These are phyloP conservation scores for Talaromyces liani DNA, from an alignment of 495 filamentous ascomycete genomes.

Conservation along the genomic window DNA sequence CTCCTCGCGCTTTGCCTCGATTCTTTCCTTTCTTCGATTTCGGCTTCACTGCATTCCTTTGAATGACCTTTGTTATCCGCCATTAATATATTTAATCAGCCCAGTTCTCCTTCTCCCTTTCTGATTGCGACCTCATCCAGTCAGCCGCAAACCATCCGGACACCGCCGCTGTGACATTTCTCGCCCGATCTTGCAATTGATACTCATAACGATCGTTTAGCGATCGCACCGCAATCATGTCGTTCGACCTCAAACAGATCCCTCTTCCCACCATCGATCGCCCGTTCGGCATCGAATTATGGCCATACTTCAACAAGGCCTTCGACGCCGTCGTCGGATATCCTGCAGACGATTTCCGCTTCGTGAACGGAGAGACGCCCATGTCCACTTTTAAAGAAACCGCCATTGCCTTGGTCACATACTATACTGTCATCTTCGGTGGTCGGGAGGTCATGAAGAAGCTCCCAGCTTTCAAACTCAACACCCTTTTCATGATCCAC, in stretches of 20 bases:
- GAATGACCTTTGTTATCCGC: not conserved
- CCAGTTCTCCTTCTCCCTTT: conserved; percentile 19
- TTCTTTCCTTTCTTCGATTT: conserved; percentile 22
- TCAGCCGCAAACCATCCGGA: not conserved
- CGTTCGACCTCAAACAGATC: conserved; percentile 54
- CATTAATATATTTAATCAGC: not conserved
- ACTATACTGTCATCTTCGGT: conserved; percentile 55
- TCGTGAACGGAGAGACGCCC: conserved; percentile 39
- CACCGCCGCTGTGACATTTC: not conserved
- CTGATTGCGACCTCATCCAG: conserved; percentile 5
- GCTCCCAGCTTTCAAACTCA: conserved; percentile 49
- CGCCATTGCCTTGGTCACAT: conserved; percentile 34
- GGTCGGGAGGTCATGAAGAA: conserved; percentile 62
- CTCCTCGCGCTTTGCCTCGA: conserved; percentile 12
- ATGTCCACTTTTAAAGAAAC: conserved; percentile 40
- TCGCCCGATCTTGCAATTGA: not conserved
- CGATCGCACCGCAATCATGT: conserved; percentile 16
- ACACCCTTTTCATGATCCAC: conserved; percentile 62
- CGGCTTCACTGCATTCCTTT: conserved; percentile 12
- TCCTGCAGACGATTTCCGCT: conserved; percentile 41
- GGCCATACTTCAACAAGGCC: conserved; percentile 87
- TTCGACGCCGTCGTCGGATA: conserved; percentile 65
- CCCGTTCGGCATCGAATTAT: conserved; percentile 85
- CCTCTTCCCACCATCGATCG: conserved; percentile 76
- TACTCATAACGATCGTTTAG: not conserved